Evolutionary conservation across 129 eudicot genomes (phyloP).

Genomic region (Lonicera japonica): DNA sequence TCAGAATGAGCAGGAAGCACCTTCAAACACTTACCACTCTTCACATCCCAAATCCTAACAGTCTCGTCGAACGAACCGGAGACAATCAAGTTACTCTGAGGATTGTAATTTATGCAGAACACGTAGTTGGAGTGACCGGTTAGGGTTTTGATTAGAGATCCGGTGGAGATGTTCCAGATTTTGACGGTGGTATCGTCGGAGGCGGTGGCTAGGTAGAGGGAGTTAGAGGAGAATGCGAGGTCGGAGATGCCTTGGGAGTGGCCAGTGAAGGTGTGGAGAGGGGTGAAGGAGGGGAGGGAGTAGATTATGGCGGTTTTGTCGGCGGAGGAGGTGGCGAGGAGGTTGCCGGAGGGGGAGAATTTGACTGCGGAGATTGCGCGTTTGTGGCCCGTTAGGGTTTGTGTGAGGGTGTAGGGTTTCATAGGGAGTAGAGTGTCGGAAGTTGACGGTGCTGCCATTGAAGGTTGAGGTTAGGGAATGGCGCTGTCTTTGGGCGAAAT

Average conservation of each 20-base stretch:
- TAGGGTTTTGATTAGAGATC: constrained; percentile 55
- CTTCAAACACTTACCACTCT: constrained; percentile 75
- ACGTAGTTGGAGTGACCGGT: constrained; percentile 81
- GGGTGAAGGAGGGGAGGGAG: constrained; percentile 39
- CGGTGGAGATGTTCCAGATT: constrained; percentile 68
- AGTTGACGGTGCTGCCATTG: constrained; percentile 42
- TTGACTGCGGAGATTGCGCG: constrained; percentile 79
- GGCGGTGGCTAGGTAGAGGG: constrained; percentile 77
- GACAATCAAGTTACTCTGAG: constrained; percentile 73
- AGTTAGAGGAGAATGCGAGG: constrained; percentile 81
- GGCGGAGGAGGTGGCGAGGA: constrained; percentile 87
- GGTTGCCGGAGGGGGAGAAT: constrained; percentile 82
- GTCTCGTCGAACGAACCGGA: constrained; percentile 96
- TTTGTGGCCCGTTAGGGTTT: constrained; percentile 77
- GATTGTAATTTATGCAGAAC: constrained; percentile 65
- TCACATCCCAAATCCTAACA: constrained; percentile 91
- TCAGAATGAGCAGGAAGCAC: constrained; percentile 97
- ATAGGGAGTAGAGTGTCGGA: constrained; percentile 16
- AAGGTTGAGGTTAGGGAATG: background rate
- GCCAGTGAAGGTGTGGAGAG: constrained; percentile 49
- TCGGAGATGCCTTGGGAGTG: constrained; percentile 88
- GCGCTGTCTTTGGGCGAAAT: background rate
- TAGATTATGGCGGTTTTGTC: constrained; percentile 68
- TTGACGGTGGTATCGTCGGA: constrained; percentile 91
- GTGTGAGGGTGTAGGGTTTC: constrained; percentile 66